phyloP scores from a whole-genome alignment of 805 yeast genomes.

The Cyberlindnera saturnus region DNA sequence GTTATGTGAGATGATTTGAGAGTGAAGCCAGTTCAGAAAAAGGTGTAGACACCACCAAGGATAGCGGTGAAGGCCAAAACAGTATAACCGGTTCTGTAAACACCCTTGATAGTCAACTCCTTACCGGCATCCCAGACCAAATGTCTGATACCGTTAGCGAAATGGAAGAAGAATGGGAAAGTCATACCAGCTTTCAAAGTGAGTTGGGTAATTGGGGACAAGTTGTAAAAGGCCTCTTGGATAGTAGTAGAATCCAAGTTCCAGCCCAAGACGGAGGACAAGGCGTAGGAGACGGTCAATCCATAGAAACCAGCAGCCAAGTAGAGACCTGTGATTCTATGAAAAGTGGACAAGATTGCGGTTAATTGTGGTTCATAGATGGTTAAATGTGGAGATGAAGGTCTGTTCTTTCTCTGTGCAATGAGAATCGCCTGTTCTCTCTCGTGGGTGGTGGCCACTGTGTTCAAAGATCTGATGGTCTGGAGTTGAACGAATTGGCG shows the following conservation, averaged over 20 bases:
- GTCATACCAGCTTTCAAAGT: conserved; percentile 65
- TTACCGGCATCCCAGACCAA: conserved; percentile 87
- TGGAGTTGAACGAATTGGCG: conserved; percentile 8
- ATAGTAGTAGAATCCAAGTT: conserved; percentile 29
- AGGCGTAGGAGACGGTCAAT: conserved; percentile 70
- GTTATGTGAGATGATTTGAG: neutral
- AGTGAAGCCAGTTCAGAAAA: conserved; percentile 11
- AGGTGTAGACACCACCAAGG: conserved; percentile 44
- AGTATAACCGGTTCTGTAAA: conserved; percentile 84
- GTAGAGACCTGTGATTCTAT: conserved; percentile 83
- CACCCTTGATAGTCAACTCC: conserved; percentile 78
- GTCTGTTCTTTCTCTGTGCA: conserved; percentile 83
- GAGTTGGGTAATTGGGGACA: conserved; percentile 59
- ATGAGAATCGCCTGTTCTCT: conserved; percentile 66
- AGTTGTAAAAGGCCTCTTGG: conserved; percentile 36
- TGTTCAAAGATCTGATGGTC: conserved; percentile 20
- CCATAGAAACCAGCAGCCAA: conserved; percentile 77
- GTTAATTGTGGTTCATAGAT: conserved; percentile 92
- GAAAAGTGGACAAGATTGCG: conserved; percentile 71
- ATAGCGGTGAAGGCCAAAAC: conserved; percentile 60
- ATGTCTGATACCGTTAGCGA: conserved; percentile 86
- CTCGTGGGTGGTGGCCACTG: conserved; percentile 48
- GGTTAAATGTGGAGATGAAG: conserved; percentile 82
- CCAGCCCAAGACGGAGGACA: conserved; percentile 57
- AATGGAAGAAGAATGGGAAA: conserved; percentile 83